Evolutionary conservation across 1,284 basidiomycete genomes (phyloP).

Genomic region (Naganishia liquefaciens): DNA sequence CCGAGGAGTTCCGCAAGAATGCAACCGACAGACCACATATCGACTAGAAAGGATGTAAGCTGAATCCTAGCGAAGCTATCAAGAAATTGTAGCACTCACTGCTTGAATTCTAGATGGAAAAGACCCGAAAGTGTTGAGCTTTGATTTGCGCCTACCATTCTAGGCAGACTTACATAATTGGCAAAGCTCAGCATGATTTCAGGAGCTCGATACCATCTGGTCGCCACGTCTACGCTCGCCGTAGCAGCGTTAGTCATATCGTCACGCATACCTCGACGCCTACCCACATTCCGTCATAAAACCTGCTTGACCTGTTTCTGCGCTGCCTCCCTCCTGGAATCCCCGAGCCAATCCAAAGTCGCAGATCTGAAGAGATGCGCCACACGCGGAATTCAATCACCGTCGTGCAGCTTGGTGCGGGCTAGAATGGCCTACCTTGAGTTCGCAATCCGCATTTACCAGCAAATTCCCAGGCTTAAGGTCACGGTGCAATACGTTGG

Average conservation of each 20-base stretch:
- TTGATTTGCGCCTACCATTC: neutral
- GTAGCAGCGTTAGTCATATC: neutral
- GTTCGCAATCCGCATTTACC: slow-evolving; percentile 97
- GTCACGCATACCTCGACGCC: neutral
- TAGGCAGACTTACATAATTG: slow-evolving; percentile 71
- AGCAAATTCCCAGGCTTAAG: slow-evolving; percentile 92
- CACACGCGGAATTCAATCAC: neutral
- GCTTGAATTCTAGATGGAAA: slow-evolving; percentile 54
- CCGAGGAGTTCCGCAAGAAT: slow-evolving; percentile 95
- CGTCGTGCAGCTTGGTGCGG: neutral
- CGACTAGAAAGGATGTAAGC: slow-evolving; percentile 60
- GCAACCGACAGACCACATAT: slow-evolving; percentile 98
- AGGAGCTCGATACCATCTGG: slow-evolving; percentile 93
- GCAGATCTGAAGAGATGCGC: slow-evolving; percentile 65
- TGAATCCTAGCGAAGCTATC: too few relatives aligned
- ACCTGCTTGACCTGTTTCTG: slow-evolving; percentile 75
- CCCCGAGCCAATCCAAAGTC: slow-evolving; percentile 97
- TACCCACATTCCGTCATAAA: slow-evolving; percentile 94
- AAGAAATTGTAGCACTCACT: slow-evolving; percentile 45
- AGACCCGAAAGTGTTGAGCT: slow-evolving; percentile 13
- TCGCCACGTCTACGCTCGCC: slow-evolving; percentile 66
- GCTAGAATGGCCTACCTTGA: slow-evolving; percentile 59
- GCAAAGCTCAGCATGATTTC: slow-evolving; percentile 98
- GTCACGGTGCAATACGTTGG: slow-evolving; percentile 96
- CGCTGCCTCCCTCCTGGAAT: slow-evolving; percentile 75